Base-by-base conservation (phyloP, 1,139 yeast species). In the Saccharomyces hybrid region DNA sequence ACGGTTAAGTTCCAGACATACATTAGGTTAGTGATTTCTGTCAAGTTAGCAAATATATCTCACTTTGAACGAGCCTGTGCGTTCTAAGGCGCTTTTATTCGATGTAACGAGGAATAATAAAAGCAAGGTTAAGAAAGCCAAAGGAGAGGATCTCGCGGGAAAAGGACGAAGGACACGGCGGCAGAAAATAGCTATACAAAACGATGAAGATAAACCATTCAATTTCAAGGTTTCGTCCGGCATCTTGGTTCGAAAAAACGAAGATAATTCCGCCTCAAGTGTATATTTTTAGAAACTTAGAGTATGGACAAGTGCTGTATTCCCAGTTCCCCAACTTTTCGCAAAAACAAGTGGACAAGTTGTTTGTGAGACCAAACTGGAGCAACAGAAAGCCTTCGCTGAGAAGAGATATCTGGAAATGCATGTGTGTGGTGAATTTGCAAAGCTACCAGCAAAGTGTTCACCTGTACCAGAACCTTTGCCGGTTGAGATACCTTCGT, bases 361-460 rank as follows among this genome's bases (percentile, higher is more conserved):
- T 77, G 61, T 88, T 86, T 68, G 76, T 78, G 56, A 78, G 86
- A 65, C 95, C 96, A 48, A 87, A 88, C 75, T 88, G 96, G 95
- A 86, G 88, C 68, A 90, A 91, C 75, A 78, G 88, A 66, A 81
- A 79, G 63, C 98, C 98, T 4, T 66, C 73, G 4, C 76, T 83
- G 64, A 83, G 98, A 73, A 79, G 83, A 63, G 98, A 91, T 71
- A 77, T 89, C 54, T 91, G 98, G 98, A 79, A 93, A 64, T 80
- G 91, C 54, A 82, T 91, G 89, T 88, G 95, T 52, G 95, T 90
- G 51, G 91, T 88, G 1, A 83, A 83, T 60, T 81, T 88, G 60
- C 77, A 78, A 48, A 73, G 74, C 53, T 84, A 86, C 68, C 84
- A 83, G 55, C 74, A 78, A 53, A 89, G 96, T 1, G 81, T 83